Evolutionary conservation across 345 rosid species (phyloP), one percentile per base, ranked within the genome.

Genomic region (Salix dunnii): DNA sequence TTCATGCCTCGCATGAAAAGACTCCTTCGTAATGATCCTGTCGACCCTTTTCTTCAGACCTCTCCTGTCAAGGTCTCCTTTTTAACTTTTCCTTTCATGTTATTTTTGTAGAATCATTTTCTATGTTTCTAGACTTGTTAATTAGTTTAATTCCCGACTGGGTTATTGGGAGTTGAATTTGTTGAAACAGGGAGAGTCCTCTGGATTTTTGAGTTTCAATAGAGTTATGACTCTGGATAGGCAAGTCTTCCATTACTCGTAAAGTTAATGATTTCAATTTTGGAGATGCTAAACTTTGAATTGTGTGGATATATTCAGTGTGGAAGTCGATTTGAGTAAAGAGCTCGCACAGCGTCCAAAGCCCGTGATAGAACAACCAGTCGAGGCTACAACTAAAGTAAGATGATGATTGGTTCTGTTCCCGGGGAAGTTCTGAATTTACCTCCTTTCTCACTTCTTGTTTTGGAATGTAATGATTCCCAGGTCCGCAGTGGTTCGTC

Each of bases 211-310:
- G 69, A 95, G 96, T 87, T 86, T 93, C 49, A 91, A 85, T 68
- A 87, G 97, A 90, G 97, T 90, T 21, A 93, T 91, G 99, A 83
- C 78, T 78, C 93, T 95, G 65, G 97, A 95, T 86, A 90, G 97
- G 99, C 93, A 77, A 81, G 67, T 71, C 53, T 78, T 78, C 63
- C 9, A 46, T 42, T 20, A 46, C 36, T 72, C 27, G 6, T 63
- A 36, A 14, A 55, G 69, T 72, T 82, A 21, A 64, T 63, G 9
- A 46, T 46, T 31, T 31, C 69, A 66, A 64, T 31, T 62, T 79
- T 65, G 51, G 38, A 46, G 49, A 46, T 46, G 49, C 49, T 18
- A 36, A 49, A 67, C 27, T 53, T 75, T 80, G 20, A 30, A 60
- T 77, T 66, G 4, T 77, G 60, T 72, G 64, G 72, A 43, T 75